Conservation (phyloP, 2,329 filamentous ascomycete genomes). For the Cryphonectria radicalis region DNA sequence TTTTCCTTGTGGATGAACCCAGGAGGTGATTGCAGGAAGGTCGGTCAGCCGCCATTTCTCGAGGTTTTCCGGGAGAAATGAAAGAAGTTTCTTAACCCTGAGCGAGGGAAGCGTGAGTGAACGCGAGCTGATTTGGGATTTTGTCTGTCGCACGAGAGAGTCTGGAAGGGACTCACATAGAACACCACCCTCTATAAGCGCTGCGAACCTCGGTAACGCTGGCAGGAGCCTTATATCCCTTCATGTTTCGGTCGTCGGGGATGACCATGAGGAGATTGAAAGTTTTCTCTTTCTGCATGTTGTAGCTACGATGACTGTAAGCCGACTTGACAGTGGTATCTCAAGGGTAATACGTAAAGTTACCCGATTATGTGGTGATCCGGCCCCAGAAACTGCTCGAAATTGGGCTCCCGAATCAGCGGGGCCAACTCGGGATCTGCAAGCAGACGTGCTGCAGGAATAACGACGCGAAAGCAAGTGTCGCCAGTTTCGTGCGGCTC, state of each 20-base stretch:
- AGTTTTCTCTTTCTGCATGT: constrained; percentile 27
- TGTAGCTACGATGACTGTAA: constrained; percentile 6
- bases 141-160: no score
- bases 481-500: constrained; percentile 19
- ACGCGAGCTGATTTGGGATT: no score
- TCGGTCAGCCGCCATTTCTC: constrained; percentile 17
- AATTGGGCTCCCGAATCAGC: constrained; percentile 23
- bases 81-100: constrained; percentile 18
- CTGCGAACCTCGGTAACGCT: constrained; percentile 21
- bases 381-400: constrained; percentile 27
- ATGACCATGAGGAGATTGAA: constrained; percentile 29
- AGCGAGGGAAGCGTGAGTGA: neutral
- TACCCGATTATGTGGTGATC: constrained; percentile 16
- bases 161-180: constrained; percentile 7
- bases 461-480: constrained; percentile 22
- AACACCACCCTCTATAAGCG: constrained; percentile 23
- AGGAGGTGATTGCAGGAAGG: constrained; percentile 9
- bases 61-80: constrained; percentile 16
- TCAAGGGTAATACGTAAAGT: neutral
- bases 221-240: constrained; percentile 25
- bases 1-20: constrained; percentile 33
- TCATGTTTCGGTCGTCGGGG: constrained; percentile 26
- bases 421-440: constrained; percentile 19
- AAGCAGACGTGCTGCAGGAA: constrained; percentile 4
- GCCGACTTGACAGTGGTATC: neutral